Base-by-base conservation (phyloP, 1,139 yeast species). In the Pichia sp. region DNA sequence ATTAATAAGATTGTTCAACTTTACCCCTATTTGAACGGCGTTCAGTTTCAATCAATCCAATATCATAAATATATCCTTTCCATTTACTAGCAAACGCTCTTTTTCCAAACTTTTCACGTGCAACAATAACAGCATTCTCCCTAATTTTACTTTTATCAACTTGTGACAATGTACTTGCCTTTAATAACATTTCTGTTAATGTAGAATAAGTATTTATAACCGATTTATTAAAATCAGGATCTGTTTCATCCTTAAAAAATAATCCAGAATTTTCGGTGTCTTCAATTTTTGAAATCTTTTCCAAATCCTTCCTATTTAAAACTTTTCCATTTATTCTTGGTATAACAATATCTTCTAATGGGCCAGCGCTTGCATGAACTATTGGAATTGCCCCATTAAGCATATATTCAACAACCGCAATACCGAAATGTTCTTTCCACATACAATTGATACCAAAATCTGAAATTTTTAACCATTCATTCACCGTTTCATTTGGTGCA, bases 391-490 rank as follows among this genome's bases (percentile, higher is more conserved):
- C 75, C 0, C 97, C 97, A 47, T 87, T 78, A 1, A 94, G 83
- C 70, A 86, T 74, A 62, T 90, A 90, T 66, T 94, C 99, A 7
- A 92, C 98, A 7, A 92, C 94, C 1, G 96, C 95, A 62, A 94
- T 94, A 26, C 99, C 99, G 64, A 94, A 94, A 69, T 94, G 99
- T 69, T 94, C 99, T 66, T 94, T 92, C 98, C 98, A 94, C 99
- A 94, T 94, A 31, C 96, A 92, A 61, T 94, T 90, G 43, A 92
- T 72, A 3, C 98, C 98, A 58, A 79, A 82, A 38, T 81, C 79
- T 2, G 90, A 79, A 7, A 66, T 68, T n/a, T 72, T 62, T 42
- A 94, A 70, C 54, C 77, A 75, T 34, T 67, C 61, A 41, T 78
- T 71, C 26, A 94, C 81, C 31, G 73, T 76, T 2, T 71, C 73